These are phyloP conservation scores for Coffea canephora DNA, from an alignment of 257 asterid species.

Conservation along the genomic window DNA sequence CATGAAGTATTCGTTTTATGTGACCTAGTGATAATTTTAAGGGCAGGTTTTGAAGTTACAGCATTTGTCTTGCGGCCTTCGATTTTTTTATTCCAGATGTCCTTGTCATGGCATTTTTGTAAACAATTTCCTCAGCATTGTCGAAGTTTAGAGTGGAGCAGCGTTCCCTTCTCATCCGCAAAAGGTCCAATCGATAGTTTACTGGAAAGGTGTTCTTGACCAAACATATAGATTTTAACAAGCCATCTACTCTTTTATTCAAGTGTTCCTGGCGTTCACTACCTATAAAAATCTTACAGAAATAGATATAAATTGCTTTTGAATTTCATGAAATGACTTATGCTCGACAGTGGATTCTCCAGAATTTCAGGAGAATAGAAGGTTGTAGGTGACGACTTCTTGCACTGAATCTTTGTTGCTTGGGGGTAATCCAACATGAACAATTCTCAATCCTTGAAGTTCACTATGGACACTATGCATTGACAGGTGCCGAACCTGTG, in stretches of 20 bases:
- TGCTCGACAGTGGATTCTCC: neutral
- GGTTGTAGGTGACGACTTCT: neutral
- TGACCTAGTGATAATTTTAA: conserved; percentile 10
- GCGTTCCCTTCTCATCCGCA: neutral
- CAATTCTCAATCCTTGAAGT: neutral
- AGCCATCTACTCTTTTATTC: neutral
- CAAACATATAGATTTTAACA: neutral
- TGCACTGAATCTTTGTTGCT: too few relatives aligned
- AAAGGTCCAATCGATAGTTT: neutral
- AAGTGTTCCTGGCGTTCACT: neutral
- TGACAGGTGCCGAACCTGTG: too few relatives aligned
- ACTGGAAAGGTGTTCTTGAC: neutral
- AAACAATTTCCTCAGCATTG: conserved; percentile 3
- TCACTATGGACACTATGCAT: neutral
- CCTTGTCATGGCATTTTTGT: conserved; percentile 4
- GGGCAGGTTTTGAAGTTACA: conserved; percentile 4
- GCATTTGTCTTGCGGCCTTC: conserved; percentile 2
- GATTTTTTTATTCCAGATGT: neutral
- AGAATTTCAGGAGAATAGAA: neutral
- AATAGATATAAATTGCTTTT: neutral
- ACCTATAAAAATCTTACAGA: neutral
- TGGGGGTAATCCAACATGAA: neutral
- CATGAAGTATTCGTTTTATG: neutral
- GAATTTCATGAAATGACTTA: too few relatives aligned
- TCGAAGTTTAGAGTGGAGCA: conserved; percentile 2